Percentiles rank a stretch among this genome's conserved stretches.
phyloP scores from a whole-genome alignment of 768 basidiomycete species.

The Leccinum disarticulatum region DNA sequence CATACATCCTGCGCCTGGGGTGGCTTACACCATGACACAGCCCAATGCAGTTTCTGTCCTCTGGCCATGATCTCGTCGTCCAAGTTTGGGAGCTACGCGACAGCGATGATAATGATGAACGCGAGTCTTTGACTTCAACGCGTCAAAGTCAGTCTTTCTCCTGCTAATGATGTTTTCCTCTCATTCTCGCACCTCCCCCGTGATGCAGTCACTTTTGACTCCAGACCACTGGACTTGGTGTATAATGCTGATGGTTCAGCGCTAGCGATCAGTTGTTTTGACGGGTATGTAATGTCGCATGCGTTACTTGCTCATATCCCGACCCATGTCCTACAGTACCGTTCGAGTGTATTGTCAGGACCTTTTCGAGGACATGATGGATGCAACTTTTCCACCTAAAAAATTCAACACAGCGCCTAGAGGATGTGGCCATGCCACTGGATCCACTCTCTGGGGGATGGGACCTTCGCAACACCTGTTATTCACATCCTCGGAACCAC shows the following conservation, averaged over 20 bases:
- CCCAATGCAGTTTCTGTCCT: constrained; percentile 42
- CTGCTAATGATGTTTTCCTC: background rate
- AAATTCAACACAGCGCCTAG: constrained; percentile 17
- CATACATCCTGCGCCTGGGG: background rate
- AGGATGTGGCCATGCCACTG: constrained; percentile 34
- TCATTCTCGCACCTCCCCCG: constrained; percentile 6
- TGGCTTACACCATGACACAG: constrained; percentile 29
- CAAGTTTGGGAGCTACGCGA: constrained; percentile 42
- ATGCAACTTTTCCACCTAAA: constrained; percentile 14
- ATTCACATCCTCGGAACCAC: constrained; percentile 60
- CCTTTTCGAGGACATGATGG: constrained; percentile 22
- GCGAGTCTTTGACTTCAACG: constrained; percentile 10
- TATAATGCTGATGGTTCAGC: constrained; percentile 43
- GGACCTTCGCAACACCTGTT: constrained; percentile 39
- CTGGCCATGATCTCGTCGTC: constrained; percentile 46
- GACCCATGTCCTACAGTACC: constrained; percentile 16
- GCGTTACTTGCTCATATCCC: background rate
- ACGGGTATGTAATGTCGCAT: constrained; percentile 25
- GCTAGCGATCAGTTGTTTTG: constrained; percentile 37
- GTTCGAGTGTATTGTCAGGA: constrained; percentile 23
- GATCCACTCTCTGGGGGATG: constrained; percentile 54
- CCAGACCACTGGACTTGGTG: constrained; percentile 43
- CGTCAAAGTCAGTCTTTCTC: constrained; percentile 16
- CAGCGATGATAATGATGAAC: constrained; percentile 16
- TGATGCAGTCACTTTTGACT: constrained; percentile 22